phyloP scores from a whole-genome alignment of 1,139 yeast species.

The Hyphopichia wangnamkhiaoensis region DNA sequence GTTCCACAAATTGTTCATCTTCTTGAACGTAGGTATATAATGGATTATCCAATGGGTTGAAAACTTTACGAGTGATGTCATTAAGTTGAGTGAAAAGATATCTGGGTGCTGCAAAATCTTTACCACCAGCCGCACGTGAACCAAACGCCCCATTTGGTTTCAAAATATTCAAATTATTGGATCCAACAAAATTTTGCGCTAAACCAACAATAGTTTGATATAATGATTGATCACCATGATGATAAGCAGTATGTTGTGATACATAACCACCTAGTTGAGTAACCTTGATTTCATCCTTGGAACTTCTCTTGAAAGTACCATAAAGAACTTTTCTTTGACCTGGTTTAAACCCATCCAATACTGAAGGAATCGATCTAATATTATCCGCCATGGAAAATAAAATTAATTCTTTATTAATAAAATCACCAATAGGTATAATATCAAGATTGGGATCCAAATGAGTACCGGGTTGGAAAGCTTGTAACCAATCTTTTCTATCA shows the following conservation, averaged over 20 bases:
- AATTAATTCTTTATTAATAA: constrained; percentile 92
- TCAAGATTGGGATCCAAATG: constrained; percentile 79
- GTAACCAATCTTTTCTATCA: constrained; percentile 96
- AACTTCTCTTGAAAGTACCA: constrained; percentile 84
- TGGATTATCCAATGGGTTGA: constrained; percentile 80
- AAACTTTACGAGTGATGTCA: constrained; percentile 72
- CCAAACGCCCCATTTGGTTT: constrained; percentile 97
- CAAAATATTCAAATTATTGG: constrained; percentile 82
- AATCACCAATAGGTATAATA: constrained; percentile 87
- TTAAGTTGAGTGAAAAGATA: constrained; percentile 88
- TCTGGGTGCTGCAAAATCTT: constrained; percentile 98
- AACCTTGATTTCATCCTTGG: constrained; percentile 79
- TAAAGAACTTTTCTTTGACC: constrained; percentile 93
- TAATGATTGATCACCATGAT: constrained; percentile 91
- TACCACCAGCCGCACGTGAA: constrained; percentile 96
- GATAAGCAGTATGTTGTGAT: constrained; percentile 88
- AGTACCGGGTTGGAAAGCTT: constrained; percentile 87
- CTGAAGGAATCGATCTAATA: constrained; percentile 91
- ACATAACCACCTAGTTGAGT: constrained; percentile 91
- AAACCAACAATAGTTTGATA: constrained; percentile 88
- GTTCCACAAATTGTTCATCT: constrained; percentile 93
- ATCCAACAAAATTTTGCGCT: constrained; percentile 94
- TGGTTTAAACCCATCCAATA: constrained; percentile 94
- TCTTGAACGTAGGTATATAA: constrained; percentile 81
- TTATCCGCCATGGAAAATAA: constrained; percentile 97